Evolutionary conservation across 441 rosid species (phyloP), one percentile per base, ranked within the genome.

Genomic region (Sinapis alba): DNA sequence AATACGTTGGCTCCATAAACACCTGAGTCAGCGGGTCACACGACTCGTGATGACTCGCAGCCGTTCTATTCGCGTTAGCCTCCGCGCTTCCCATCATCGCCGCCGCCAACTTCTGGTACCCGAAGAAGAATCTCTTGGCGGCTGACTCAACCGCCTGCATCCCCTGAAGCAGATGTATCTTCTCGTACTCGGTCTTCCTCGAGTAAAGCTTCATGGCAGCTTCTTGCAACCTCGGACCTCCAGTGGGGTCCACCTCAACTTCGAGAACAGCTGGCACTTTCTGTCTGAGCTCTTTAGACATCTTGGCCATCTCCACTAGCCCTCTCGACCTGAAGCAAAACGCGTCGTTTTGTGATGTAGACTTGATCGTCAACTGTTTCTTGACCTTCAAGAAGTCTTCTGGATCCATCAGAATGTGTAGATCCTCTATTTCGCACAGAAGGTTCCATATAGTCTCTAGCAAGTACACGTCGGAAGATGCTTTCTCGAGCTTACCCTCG

Each of bases 211-310:
- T 80, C 97, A 94, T 94, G 13, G 96, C 98, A 7, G 97, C 92
- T 51, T 90, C 96, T 60, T 91, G 97, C 16, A 94, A 73, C 80
- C 94, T 86, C n/a, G 98, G 97, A 67, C 96, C 98, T 5, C 98
- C 98, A 6, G 71, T 83, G 0, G 98, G 98, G 60, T 93, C 98
- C 68, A 86, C 98, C 82, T 85, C 90, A 13, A 91, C 96, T 0
- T 68, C 90, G 21, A 94, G 79, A 0, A 94, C 84, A 65, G 62
- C 77, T 74, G 98, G 98, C 5, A 93, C 98, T 62, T 80, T 87
- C 68, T 93, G 90, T 76, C 84, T 87, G 77, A 93, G 73, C 47
- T 90, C 94, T 67, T 85, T 86, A 62, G 89, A 85, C 70, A 69
- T 65, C 36, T 61, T 84, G 19, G 92, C 85, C 54, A 88, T 83